Conservation (phyloP, 2,329 filamentous ascomycete species). For the Pseudogymnoascus sp. region DNA sequence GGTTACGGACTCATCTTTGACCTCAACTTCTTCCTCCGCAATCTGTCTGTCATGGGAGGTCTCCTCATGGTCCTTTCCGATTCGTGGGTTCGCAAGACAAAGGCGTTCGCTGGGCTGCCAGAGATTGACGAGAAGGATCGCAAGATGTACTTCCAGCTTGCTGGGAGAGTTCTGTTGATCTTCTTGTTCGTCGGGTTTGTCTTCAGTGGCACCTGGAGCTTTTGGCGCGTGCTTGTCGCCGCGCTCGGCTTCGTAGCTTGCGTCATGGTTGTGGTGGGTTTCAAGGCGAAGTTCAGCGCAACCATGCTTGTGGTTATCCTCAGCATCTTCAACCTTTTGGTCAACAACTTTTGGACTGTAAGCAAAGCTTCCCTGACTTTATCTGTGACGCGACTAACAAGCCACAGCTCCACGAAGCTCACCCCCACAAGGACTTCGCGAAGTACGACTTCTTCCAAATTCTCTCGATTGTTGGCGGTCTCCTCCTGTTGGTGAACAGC, state of each 20-base stretch:
- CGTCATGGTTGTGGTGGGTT: constrained; percentile 97
- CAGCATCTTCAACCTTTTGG: constrained; percentile 91
- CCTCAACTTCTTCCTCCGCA: constrained; percentile 99
- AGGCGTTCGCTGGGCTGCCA: constrained; percentile 89
- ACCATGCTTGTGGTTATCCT: constrained; percentile 90
- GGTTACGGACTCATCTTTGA: constrained; percentile 98
- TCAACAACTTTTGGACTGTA: constrained; percentile 99
- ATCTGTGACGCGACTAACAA: constrained; percentile 16
- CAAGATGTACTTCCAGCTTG: constrained; percentile 99
- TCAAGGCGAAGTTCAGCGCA: constrained; percentile 99
- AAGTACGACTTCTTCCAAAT: constrained; percentile 99
- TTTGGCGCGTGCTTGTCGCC: constrained; percentile 81
- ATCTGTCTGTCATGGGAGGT: constrained; percentile 93
- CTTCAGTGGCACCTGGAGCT: constrained; percentile 85
- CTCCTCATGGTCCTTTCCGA: constrained; percentile 97
- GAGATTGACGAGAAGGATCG: constrained; percentile 97
- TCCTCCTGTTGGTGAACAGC: constrained; percentile 96
- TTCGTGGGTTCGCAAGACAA: constrained; percentile 95
- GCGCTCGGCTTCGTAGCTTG: constrained; percentile 81
- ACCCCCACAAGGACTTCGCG: constrained; percentile 99
- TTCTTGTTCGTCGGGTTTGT: constrained; percentile 97
- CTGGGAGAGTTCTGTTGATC: constrained; percentile 88
- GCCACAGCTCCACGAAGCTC: constrained; percentile 79
- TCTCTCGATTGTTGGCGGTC: constrained; percentile 92
- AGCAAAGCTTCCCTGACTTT: constrained; percentile 32